A percentile compares a stretch with the other conserved stretches of the same genome.
These are phyloP conservation scores for Trifolium dubium DNA, from an alignment of 306 rosid genomes.

Conservation along the genomic window DNA sequence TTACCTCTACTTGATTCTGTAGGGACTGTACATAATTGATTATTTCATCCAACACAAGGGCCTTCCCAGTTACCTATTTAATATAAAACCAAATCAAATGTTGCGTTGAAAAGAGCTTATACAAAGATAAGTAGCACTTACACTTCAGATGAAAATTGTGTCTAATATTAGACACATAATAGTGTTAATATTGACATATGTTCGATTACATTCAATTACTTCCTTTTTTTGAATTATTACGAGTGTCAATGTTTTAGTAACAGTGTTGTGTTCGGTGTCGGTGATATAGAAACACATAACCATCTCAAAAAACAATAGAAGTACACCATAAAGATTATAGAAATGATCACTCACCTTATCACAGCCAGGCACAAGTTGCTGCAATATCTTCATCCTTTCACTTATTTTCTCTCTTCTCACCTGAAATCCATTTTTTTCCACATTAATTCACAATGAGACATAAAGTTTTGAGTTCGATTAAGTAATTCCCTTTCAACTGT, in stretches of 20 bases:
- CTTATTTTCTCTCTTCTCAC: slow-evolving; percentile 96
- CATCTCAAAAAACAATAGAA: slow-evolving; percentile 19
- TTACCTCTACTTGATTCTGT: slow-evolving; percentile 98
- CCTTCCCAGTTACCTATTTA: slow-evolving; percentile 87
- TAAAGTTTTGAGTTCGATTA: slow-evolving; percentile 22
- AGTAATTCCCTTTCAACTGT: background rate
- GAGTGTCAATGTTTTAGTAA: background rate
- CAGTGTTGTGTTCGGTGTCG: background rate
- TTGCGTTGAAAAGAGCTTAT: slow-evolving; percentile 26
- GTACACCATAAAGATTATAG: slow-evolving; percentile 5
- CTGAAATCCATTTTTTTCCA: slow-evolving; percentile 51
- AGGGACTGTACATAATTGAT: slow-evolving; percentile 99
- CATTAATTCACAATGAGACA: slow-evolving; percentile 38
- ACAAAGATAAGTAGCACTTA: background rate
- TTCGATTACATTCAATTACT: background rate
- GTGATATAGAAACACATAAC: slow-evolving; percentile 25
- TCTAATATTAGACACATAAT: background rate
- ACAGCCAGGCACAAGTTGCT: slow-evolving; percentile 92
- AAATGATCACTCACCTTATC: slow-evolving; percentile 64
- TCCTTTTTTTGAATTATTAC: background rate
- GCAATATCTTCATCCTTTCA: slow-evolving; percentile 90
- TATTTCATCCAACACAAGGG: slow-evolving; percentile 95
- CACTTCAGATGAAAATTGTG: background rate
- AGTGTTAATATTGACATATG: background rate
- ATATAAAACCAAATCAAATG: slow-evolving; percentile 52